Evolutionary conservation across 225 moss, liverwort and hornwort genomes (phyloP), one percentile per base, ranked within the genome.

Genomic region (Asterella californica): DNA sequence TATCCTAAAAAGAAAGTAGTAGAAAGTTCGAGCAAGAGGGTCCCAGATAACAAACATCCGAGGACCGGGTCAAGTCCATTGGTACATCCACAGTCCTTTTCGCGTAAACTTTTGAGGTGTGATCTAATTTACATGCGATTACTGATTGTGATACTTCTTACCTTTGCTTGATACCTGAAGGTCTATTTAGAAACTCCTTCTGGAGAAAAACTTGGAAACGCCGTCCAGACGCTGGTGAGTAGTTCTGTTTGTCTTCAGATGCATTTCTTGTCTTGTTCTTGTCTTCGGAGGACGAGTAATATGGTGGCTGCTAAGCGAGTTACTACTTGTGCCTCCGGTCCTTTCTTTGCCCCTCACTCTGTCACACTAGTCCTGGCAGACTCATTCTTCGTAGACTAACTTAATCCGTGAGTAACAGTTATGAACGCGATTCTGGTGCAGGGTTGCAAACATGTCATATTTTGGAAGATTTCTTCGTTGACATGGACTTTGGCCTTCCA

Each of bases 381-480:
- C 19, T 33, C 61, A 18, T 34, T 77, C 7, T 42, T 42, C 42
- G 42, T 42, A 42, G 42, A 42, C 7, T 1, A 29, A 50, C 52
- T 21, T 34, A 12, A 70, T 70, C 17, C n/a, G 34, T 59, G 50
- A 25, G 29, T 73, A 24, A 49, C 72, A 10, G 27, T n/a, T 73
- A 15, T 7, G 34, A 55, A 60, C 9, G 60, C 25, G 12, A 2
- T 34, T 52, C 54, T 68, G 19, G 6, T 83, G 83, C 96, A 96
- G 96, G 96, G 94, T 76, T 87, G 92, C 77, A 87, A 90, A 79
- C 89, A 96, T 83, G 94, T 96, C 54, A 90, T 96, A 53, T 92
- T 80, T 68, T 96, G 94, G 94, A 96, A 90, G 86, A 87, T 91
- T 74, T 82, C 87, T 80, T 91, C 92, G 50, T 79, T 78, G 70